Base-by-base conservation (phyloP, 805 yeast species). In the Metschnikowia aberdeeniae region DNA sequence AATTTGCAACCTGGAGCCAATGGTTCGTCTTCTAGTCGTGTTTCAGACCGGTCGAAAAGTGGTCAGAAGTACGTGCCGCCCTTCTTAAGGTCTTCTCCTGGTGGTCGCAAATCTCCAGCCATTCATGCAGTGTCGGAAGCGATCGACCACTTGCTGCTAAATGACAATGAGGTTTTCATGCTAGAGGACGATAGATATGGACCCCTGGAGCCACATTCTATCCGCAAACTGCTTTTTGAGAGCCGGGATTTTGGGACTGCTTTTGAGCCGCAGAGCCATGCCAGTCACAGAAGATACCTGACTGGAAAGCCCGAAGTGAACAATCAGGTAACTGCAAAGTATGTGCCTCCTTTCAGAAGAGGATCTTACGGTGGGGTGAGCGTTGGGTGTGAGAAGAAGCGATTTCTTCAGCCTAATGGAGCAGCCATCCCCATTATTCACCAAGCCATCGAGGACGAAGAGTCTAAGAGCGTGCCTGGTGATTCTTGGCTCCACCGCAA, bases 261-360 rank as follows among this genome's bases (percentile, higher is more conserved):
- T 6, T 29, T 29, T 20, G 40, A 30, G 19, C 34, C 40, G 7
- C 34, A 19, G 22, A 20, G 24, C 24, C 26, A 27, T 6, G 22
- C 35, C 44, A 40, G 24, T 32, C 27, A 34, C 41, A 44, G 17
- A 44, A 49, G 31, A 40, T 39, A 35, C 34, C 40, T n/a, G 40
- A 35, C 39, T 34, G 39, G 34, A 40, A 40, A 42, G 36, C 36
- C 45, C 14, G 40, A 30, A 13, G 13, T 14, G 4, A 24, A 9
- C 17, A 27, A 28, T 27, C 40, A 34, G 32, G 30, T 28, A 2
- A 38, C 54, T 3, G 86, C 86, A 3, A 82, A 80, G 58, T 84
- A 84, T 54, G 68, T 84, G 33, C 90, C 90, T 17, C 89, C 89
- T n/a, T 82, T 77, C 55, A 67, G 83, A 52, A 72, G 89, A 59